Percentiles rank a stretch among this genome's conserved stretches.
Evolutionary conservation across 2,329 filamentous ascomycete genomes (phyloP).

Genomic region (Aureobasidium zeae): DNA sequence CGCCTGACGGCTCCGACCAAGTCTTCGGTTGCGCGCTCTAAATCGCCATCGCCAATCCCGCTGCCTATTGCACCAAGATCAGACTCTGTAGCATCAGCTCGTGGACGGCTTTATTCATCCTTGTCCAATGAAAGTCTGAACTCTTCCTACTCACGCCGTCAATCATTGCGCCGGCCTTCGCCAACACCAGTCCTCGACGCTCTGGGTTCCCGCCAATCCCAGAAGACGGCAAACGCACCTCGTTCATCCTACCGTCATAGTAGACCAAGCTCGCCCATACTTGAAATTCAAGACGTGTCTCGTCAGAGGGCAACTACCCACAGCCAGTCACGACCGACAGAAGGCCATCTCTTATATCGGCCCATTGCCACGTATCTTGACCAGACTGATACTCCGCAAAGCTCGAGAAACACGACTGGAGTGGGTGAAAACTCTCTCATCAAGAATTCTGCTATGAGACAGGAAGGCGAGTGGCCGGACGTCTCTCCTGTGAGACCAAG

Average conservation of each 20-base stretch:
- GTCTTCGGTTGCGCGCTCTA: conserved; percentile 22
- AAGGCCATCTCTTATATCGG: conserved; percentile 34
- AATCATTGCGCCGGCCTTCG: not conserved
- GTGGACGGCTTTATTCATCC: not conserved
- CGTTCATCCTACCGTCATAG: not conserved
- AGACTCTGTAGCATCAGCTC: not conserved
- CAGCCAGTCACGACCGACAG: conserved; percentile 1
- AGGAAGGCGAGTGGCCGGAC: conserved; percentile 25
- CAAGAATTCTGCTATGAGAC: conserved; percentile 16
- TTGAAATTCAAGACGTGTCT: not conserved
- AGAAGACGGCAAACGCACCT: not conserved
- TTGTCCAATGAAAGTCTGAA: conserved; percentile 6
- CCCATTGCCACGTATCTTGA: conserved; percentile 31
- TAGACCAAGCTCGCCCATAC: not conserved
- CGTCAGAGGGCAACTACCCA: not conserved
- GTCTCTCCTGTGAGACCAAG: conserved; percentile 21
- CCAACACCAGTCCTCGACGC: not conserved
- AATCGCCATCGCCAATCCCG: conserved; percentile 9
- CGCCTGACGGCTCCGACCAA: conserved; percentile 23
- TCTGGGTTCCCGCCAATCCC: not conserved
- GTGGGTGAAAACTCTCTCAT: no score
- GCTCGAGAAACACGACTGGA: no score
- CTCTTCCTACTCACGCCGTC: not conserved
- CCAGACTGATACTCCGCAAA: no score
- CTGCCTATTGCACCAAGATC: not conserved